Evolutionary conservation across 2,329 filamentous ascomycete species (phyloP).

Genomic region (Ascochyta clinopodiicola): DNA sequence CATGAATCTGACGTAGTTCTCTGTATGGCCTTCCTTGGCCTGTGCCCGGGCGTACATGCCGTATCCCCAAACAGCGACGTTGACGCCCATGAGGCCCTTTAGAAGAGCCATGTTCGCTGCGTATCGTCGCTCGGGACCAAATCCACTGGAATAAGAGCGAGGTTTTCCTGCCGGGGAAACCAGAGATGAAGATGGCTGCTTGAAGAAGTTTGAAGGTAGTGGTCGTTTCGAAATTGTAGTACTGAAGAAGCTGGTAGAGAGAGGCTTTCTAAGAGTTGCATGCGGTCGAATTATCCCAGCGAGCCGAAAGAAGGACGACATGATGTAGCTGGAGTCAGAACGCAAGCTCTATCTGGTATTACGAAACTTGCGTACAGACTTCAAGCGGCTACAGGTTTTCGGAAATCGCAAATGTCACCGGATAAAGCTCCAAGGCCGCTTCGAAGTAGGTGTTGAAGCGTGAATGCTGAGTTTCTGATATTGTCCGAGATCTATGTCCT

Average conservation of each 20-base stretch:
- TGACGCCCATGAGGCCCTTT: conserved; percentile 50
- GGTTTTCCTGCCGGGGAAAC: conserved; percentile 5
- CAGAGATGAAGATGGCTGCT: conserved; percentile 8
- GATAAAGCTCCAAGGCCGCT: not conserved
- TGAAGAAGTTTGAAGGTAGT: conserved; percentile 30
- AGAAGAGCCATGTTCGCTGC: conserved; percentile 27
- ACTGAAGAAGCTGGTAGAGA: conserved; percentile 13
- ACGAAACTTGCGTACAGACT: not conserved
- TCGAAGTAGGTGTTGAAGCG: not conserved
- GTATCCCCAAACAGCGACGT: conserved; percentile 49
- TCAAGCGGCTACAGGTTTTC: not conserved
- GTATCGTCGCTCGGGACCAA: conserved; percentile 1
- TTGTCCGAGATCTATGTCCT: not conserved
- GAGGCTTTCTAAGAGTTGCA: not conserved
- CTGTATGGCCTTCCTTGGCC: conserved; percentile 26
- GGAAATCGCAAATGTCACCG: not conserved
- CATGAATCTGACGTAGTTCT: conserved; percentile 23
- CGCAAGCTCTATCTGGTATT: not conserved
- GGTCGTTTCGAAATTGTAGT: conserved; percentile 12
- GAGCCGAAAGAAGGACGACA: conserved; percentile 23
- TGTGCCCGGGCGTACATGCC: conserved; percentile 43
- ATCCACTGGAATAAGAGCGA: conserved; percentile 13
- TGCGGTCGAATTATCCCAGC: conserved; percentile 19
- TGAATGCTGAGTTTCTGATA: not conserved
- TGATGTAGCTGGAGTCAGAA: not conserved